Percentiles rank a stretch among this genome's conserved stretches.
These are phyloP conservation scores for Lonicera japonica DNA, from an alignment of 129 eudicot species.

Conservation along the genomic window DNA sequence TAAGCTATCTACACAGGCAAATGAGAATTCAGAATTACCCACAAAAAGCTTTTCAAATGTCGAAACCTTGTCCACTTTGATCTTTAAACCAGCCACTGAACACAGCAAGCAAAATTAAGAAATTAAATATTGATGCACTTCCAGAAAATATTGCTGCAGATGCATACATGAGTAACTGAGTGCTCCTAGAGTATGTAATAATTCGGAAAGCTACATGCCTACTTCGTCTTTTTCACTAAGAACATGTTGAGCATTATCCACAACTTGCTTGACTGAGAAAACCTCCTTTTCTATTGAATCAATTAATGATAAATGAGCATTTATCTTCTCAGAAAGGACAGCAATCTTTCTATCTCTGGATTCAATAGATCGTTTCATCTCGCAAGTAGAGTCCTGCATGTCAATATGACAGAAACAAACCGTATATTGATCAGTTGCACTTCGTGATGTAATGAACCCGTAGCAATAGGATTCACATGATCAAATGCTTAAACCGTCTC, in stretches of 20 bases:
- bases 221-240: constrained; percentile 48
- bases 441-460: not conserved
- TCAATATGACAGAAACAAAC: constrained; percentile 1
- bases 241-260: constrained; percentile 37
- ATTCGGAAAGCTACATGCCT: constrained; percentile 38
- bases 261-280: constrained; percentile 34
- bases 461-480: not conserved
- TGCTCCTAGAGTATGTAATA: constrained; percentile 5
- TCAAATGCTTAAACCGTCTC: not conserved
- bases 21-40: constrained; percentile 34
- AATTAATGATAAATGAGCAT: constrained; percentile 27
- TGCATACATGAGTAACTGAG: constrained; percentile 15
- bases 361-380: constrained; percentile 53
- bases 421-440: not conserved
- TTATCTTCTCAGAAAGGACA: constrained; percentile 48
- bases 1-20: not conserved
- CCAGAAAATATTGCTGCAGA: not conserved
- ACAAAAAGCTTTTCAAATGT: constrained; percentile 41
- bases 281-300: constrained; percentile 49
- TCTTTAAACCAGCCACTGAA: constrained; percentile 43
- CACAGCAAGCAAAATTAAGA: constrained; percentile 1
- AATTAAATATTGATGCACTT: not conserved
- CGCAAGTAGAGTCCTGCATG: constrained; percentile 54
- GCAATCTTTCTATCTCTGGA: constrained; percentile 43
- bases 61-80: constrained; percentile 42